Percentiles rank a stretch among this genome's conserved stretches.
These are phyloP conservation scores for Jacaranda copaia DNA, from an alignment of 257 asterid species.

Conservation along the genomic window DNA sequence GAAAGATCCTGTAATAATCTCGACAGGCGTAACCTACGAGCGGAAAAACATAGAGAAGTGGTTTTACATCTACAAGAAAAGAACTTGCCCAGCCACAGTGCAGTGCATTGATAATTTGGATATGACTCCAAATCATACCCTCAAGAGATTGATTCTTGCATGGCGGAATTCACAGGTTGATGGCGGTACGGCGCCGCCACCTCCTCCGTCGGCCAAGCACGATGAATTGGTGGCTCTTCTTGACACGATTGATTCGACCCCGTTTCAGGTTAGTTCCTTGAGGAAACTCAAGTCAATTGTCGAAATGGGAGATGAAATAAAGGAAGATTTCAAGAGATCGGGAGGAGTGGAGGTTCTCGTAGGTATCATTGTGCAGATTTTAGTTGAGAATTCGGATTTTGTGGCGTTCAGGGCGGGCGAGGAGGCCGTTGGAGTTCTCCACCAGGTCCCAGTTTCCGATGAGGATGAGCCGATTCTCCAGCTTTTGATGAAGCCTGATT, in stretches of 20 bases:
- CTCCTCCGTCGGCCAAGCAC: slow-evolving; percentile 36
- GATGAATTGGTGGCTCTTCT: slow-evolving; percentile 60
- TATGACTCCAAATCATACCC: slow-evolving; percentile 83
- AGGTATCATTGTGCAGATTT: slow-evolving; percentile 58
- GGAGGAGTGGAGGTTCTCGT: slow-evolving; percentile 75
- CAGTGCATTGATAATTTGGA: slow-evolving; percentile 52
- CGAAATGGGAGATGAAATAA: slow-evolving; percentile 51
- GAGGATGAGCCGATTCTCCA: slow-evolving; percentile 47
- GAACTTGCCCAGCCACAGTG: slow-evolving; percentile 90
- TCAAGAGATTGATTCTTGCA: slow-evolving; percentile 63
- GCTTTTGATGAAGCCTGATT: slow-evolving; percentile 57
- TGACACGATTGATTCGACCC: slow-evolving; percentile 59
- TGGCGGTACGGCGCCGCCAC: neutral
- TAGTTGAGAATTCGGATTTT: slow-evolving; percentile 63
- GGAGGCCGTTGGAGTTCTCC: slow-evolving; percentile 71
- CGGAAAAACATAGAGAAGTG: slow-evolving; percentile 74
- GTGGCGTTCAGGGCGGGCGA: slow-evolving; percentile 70
- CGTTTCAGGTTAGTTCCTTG: slow-evolving; percentile 73
- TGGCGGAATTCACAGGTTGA: slow-evolving; percentile 50
- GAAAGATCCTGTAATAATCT: slow-evolving; percentile 86
- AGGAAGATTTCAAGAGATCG: slow-evolving; percentile 55
- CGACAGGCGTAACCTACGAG: slow-evolving; percentile 90
- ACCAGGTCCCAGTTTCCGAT: slow-evolving; percentile 46
- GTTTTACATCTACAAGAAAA: slow-evolving; percentile 69
- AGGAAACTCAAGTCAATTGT: slow-evolving; percentile 55